Evolutionary conservation across 352 stramenopile genomes (phyloP).

Genomic region (Phytophthora pseudosyringae): DNA sequence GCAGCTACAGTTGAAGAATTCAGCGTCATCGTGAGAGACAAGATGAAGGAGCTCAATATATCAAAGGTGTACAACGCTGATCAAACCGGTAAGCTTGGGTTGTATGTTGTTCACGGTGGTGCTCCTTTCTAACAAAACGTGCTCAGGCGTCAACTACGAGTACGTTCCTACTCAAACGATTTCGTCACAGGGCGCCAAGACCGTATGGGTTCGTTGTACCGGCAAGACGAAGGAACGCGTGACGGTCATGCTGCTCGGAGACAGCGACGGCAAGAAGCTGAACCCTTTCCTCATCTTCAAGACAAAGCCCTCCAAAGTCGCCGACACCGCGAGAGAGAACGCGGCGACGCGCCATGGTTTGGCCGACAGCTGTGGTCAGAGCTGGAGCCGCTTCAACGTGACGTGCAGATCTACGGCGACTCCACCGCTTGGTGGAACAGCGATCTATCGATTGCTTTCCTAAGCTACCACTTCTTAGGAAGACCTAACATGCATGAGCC

Average conservation of each 20-base stretch:
- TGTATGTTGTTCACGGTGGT: not conserved
- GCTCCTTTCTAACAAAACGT: not conserved
- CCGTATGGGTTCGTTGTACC: conserved; percentile 29
- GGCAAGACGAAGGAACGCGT: conserved; percentile 35
- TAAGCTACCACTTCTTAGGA: conserved; percentile 20
- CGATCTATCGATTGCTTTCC: conserved; percentile 26
- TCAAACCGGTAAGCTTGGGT: conserved; percentile 16
- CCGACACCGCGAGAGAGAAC: conserved; percentile 13
- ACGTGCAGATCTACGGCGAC: conserved; percentile 35
- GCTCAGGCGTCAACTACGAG: conserved; percentile 30
- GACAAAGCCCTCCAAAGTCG: conserved; percentile 7
- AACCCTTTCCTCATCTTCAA: conserved; percentile 40
- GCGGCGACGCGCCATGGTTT: conserved; percentile 17
- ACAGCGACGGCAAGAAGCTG: conserved; percentile 33
- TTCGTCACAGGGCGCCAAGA: conserved; percentile 12
- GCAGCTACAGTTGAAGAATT: not conserved
- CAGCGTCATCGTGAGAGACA: not conserved
- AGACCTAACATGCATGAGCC: conserved; percentile 7
- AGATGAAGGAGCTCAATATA: conserved; percentile 15
- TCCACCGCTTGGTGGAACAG: not conserved
- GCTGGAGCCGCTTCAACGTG: conserved; percentile 21
- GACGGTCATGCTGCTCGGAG: conserved; percentile 33
- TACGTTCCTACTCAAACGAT: conserved; percentile 32
- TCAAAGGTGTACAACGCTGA: conserved; percentile 18
- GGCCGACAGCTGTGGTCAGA: conserved; percentile 20